Conservation (phyloP, 2,329 filamentous ascomycete species). For the Venturiaceae sp. region DNA sequence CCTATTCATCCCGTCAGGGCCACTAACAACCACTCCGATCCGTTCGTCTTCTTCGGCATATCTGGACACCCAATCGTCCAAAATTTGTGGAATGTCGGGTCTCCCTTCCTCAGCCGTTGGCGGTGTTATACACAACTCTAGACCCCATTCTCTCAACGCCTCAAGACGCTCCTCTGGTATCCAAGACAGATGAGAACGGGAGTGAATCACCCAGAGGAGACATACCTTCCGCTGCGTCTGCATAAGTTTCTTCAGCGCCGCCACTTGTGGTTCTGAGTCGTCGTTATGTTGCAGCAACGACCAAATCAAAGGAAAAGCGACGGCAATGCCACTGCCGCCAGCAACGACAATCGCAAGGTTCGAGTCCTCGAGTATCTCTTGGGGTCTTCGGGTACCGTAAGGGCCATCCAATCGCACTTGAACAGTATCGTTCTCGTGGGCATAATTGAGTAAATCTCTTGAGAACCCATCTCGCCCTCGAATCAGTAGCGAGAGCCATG, state of each 20-base stretch:
- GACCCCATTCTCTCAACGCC: conserved; percentile 38
- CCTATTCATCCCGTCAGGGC: conserved; percentile 53
- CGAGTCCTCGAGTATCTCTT: conserved; percentile 41
- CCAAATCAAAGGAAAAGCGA: conserved; percentile 51
- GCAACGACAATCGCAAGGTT: conserved; percentile 47
- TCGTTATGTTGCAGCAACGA: conserved; percentile 27
- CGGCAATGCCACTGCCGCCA: conserved; percentile 56
- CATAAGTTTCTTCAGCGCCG: conserved; percentile 15
- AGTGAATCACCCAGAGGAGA: conserved; percentile 51
- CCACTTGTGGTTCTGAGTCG: conserved; percentile 14
- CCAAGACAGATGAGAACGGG: conserved; percentile 44
- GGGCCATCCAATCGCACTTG: conserved; percentile 52
- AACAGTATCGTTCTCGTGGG: conserved; percentile 17
- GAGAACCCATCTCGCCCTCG: conserved; percentile 53
- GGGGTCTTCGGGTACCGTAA: conserved; percentile 49
- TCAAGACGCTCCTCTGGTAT: conserved; percentile 38
- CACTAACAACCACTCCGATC: conserved; percentile 48
- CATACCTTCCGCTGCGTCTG: conserved; percentile 25
- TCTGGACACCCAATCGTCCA: conserved; percentile 28
- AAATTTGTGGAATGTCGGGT: conserved; percentile 39
- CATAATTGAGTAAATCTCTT: conserved; percentile 41
- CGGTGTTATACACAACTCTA: conserved; percentile 43
- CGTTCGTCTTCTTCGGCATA: conserved; percentile 14
- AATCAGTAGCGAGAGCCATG: conserved; percentile 47
- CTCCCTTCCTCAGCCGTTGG: conserved; percentile 45